These are phyloP conservation scores for Hamigera avellanea DNA, from an alignment of 495 filamentous ascomycete species.

Conservation along the genomic window DNA sequence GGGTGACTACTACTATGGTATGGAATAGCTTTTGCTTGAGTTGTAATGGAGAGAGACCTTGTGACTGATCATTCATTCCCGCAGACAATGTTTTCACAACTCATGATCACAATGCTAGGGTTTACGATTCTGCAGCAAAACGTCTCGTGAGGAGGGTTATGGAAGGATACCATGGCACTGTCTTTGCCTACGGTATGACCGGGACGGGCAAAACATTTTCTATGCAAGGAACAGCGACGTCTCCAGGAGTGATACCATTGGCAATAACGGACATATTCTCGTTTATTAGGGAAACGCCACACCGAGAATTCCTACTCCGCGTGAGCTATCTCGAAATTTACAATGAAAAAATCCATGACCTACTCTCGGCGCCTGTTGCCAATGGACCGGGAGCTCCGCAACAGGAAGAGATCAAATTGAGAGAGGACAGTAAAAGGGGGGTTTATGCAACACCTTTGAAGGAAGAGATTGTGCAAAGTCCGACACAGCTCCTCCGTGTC, in stretches of 20 bases:
- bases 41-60: neutral
- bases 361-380: slow-evolving; percentile 60
- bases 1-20: slow-evolving; percentile 89
- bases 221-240: slow-evolving; percentile 95
- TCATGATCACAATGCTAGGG: slow-evolving; percentile 82
- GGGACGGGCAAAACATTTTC: slow-evolving; percentile 98
- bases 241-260: slow-evolving; percentile 93
- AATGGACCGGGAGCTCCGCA: slow-evolving; percentile 33
- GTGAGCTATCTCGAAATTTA: slow-evolving; percentile 99
- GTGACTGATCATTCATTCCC: neutral
- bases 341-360: slow-evolving; percentile 94
- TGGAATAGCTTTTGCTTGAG: slow-evolving; percentile 11
- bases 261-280: slow-evolving; percentile 99
- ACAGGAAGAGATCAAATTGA: slow-evolving; percentile 88
- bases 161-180: slow-evolving; percentile 97
- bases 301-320: slow-evolving; percentile 85
- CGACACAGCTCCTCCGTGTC: slow-evolving; percentile 86
- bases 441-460: slow-evolving; percentile 95
- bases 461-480: slow-evolving; percentile 97
- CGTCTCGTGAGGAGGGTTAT: slow-evolving; percentile 91
- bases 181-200: slow-evolving; percentile 99
- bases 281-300: slow-evolving; percentile 92
- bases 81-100: slow-evolving; percentile 91
- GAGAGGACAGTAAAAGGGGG: slow-evolving; percentile 90
- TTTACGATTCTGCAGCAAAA: slow-evolving; percentile 90